Base-by-base conservation (phyloP, 2,329 filamentous ascomycete genomes). In the Ascochyta viciae-villosae region DNA sequence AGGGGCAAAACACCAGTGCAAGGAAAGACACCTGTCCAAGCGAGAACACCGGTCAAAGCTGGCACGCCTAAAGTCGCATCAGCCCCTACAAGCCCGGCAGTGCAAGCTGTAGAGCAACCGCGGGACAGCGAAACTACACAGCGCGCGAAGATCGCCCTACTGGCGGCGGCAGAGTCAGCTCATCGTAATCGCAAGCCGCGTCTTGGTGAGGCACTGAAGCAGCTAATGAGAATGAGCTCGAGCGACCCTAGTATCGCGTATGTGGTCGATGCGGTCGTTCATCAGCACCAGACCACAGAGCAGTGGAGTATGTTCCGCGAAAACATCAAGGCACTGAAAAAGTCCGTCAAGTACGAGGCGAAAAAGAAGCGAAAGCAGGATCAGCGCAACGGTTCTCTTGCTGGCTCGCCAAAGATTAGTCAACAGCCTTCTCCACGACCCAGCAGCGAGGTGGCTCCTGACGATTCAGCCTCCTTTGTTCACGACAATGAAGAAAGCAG, bases 241-340 rank as follows among this genome's bases (percentile, higher is more conserved):
- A 65, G 56, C 15, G 71, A 81, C 44, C 50, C 63, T 15, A 59
- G 59, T 19, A 63, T 82, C 23, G 72, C 74, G 37, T 63, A 73
- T 24, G 66, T 81, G 4, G 72, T 83, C 6, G 72, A 80, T 34
- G 74, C 74, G 7, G 74, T 82, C 29, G 71, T 82, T 31, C 69
- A 74, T 10, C 74, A 78, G 51, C 74, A 67, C 22, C 68, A 75
- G 33, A 78, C 76, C 3, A 50, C 66, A 26, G 67, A 75, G 48
- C 77, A 82, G 57, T 76, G 71, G 27, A 33, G 38, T 19, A 63
- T 66, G 26, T 83, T 83, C 58, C 76, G 78, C 56, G 58, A 54
- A n/a, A 76, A 75, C 49, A 77, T 82, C 56, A 77, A 74, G 40
- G 62, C 60, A n/a, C 76, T 76, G 31, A 80, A 80, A 65, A 78